phyloP scores from a whole-genome alignment of 192 early-diverging fungal genomes.

The Coemansia asiatica region DNA sequence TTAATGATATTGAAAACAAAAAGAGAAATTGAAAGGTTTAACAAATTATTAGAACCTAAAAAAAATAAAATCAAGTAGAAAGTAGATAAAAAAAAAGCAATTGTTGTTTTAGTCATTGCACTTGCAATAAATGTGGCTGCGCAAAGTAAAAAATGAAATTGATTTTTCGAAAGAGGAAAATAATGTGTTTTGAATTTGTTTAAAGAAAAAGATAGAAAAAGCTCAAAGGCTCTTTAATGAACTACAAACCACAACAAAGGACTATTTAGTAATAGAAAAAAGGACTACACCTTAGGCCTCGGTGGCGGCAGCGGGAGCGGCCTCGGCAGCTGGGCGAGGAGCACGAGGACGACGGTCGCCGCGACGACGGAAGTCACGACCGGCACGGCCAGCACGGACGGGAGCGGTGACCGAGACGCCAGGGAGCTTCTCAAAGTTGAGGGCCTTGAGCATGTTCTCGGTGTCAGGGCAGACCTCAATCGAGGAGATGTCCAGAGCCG shows the following conservation, averaged over 20 bases:
- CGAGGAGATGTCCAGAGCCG: constrained; percentile 84
- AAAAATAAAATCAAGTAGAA: background rate
- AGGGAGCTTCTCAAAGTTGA: constrained; percentile 92
- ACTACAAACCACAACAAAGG: background rate
- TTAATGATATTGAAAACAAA: constrained; percentile 12
- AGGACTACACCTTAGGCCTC: constrained; percentile 34
- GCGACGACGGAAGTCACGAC: constrained; percentile 53
- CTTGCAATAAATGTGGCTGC: constrained; percentile 7
- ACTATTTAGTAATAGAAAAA: constrained; percentile 4
- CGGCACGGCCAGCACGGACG: constrained; percentile 46
- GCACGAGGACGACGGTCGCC: constrained; percentile 43
- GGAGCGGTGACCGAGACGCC: constrained; percentile 70
- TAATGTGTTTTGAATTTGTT: too few species aligned
- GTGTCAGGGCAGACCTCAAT: constrained; percentile 97
- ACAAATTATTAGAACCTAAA: background rate
- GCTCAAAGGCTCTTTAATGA: background rate
- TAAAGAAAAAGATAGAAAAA: background rate
- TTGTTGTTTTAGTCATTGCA: background rate
- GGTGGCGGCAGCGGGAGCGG: constrained; percentile 27
- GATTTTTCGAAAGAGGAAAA: background rate
- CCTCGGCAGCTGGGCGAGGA: constrained; percentile 33
- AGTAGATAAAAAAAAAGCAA: background rate
- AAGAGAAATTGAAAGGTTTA: background rate
- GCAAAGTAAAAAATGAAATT: constrained; percentile 16
- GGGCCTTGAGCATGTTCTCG: constrained; percentile 91